These are phyloP conservation scores for Fomitopsis pulvina DNA, from an alignment of 768 basidiomycete genomes.

Conservation along the genomic window DNA sequence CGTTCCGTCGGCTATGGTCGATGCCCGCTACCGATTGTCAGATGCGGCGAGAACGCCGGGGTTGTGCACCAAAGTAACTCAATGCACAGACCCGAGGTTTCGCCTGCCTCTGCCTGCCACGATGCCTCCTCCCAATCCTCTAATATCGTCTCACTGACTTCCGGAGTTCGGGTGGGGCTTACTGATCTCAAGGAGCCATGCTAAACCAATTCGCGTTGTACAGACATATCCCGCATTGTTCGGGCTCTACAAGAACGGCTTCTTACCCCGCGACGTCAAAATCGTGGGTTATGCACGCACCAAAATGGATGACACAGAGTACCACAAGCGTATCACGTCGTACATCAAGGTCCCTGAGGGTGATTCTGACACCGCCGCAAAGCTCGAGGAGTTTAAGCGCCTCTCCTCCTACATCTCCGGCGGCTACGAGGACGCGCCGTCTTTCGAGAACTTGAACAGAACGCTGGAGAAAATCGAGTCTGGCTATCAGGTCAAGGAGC, in stretches of 20 bases:
- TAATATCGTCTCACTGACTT: neutral
- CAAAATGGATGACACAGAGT: conserved; percentile 85
- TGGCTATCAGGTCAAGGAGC: conserved; percentile 50
- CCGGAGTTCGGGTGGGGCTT: neutral
- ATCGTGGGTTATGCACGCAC: conserved; percentile 97
- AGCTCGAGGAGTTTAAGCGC: conserved; percentile 80
- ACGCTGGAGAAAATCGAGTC: conserved; percentile 76
- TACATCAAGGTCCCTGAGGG: conserved; percentile 80
- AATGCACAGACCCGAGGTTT: conserved; percentile 8
- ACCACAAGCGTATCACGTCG: conserved; percentile 73
- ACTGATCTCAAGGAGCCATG: neutral
- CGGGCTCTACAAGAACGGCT: conserved; percentile 72
- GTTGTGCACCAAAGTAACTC: conserved; percentile 5
- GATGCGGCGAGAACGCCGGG: neutral
- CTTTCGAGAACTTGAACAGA: conserved; percentile 72
- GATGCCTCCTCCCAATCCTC: neutral
- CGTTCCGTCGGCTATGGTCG: too few relatives aligned
- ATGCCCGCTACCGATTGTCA: too few relatives aligned
- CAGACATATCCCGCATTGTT: conserved; percentile 96
- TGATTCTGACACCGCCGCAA: conserved; percentile 45
- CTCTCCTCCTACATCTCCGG: conserved; percentile 80
- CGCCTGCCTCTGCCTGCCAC: conserved; percentile 4
- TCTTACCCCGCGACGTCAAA: conserved; percentile 77
- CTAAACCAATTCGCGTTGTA: neutral
- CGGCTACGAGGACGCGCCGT: conserved; percentile 76